Base-by-base conservation (phyloP, 2,329 filamentous ascomycete species). In the Epichloe scottii region DNA sequence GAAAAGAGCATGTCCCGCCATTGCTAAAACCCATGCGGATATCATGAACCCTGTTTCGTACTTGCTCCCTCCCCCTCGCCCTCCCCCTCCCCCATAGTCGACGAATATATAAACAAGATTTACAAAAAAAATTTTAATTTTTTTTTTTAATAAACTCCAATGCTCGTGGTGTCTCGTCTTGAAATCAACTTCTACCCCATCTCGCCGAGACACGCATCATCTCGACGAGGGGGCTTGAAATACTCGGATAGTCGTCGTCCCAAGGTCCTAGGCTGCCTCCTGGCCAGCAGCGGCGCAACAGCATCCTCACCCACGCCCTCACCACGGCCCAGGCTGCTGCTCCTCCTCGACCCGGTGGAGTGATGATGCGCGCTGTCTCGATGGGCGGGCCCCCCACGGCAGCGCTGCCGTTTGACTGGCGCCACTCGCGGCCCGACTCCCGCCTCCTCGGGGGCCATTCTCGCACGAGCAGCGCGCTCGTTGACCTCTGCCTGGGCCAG, bases 401-500 rank as follows among this genome's bases (percentile, higher is more conserved):
- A 10, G 8, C 4, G 26, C 26, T 4, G 26, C 26, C 26, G 1
- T 30, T 30, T 1, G 26, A 30, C 4, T 33, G n/a, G n/a, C 2
- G n/a, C 7, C 40, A 26, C 30, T 26, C 45, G 40, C 46, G 44
- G 1, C 12, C 15, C 10, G 33, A 41, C 8, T 48, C 33, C 15
- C n/a, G 42, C 10, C 14, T 23, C 10, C 46, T 38, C 26, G 5
- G 21, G 52, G 37, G 51, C 48, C 34, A 47, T 45, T 14, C 51
- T 35, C n/a, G 51, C 12, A 10, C 46, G 51, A 10, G 45, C 23
- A 8, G 53, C 49, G 17, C 49, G 54, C 17, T 57, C 54, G 21
- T 48, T 40, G 23, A 45, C 54, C 17, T 57, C 39, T 5, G 57
- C 57, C n/a, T 57, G 52, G 21, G 53, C 55, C 11, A 60, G 46